Base-by-base conservation (phyloP, 176 grass and related monocot species). In the Lolium perenne region DNA sequence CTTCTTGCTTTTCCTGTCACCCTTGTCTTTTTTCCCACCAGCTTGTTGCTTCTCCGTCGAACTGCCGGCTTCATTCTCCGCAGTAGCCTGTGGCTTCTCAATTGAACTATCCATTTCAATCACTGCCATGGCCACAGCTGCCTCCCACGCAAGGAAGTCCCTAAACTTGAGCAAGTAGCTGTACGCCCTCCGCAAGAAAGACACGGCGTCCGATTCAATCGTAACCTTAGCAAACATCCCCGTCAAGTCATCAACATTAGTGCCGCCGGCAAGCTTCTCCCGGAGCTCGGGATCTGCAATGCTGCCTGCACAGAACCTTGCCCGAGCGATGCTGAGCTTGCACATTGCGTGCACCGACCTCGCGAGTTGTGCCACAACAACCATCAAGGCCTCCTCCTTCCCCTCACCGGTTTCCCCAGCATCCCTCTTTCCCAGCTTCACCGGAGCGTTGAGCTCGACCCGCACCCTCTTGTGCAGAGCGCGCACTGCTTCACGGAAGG, bases 81-180 rank as follows among this genome's bases (percentile, higher is more conserved):
- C 65, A 82, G 47, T 61, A 85, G 53, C 75, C 77, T 89, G 90
- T 0, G 80, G 89, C 70, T 94, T 99, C 86, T 99, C 97, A 74
- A 99, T 91, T 64, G 97, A 99, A 75, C 81, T 90, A 78, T 97
- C 97, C 3, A 59, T 86, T 87, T 94, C 92, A 46, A 97, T 93
- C 35, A 88, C 83, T 18, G 81, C 91, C 83, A 99, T 87, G 48
- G 90, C 94, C 48, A 94, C 46, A 62, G 86, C 94, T 58, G 97
- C 97, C 83, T 99, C 97, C 97, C 94, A 96, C 8, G 97, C 86
- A 85, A 99, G 90, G 47, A 96, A 76, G 38, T 85, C 82, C 75
- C 94, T 91, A 59, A 93, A 92, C 86, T 96, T 96, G 74, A 99
- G 88, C 88, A 99, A 78, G 78, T 78, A 16, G 47, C 59, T 79